Evolutionary conservation across 2,329 filamentous ascomycete genomes (phyloP), one percentile per base, ranked within the genome.

Genomic region (Thelonectria rubi): DNA sequence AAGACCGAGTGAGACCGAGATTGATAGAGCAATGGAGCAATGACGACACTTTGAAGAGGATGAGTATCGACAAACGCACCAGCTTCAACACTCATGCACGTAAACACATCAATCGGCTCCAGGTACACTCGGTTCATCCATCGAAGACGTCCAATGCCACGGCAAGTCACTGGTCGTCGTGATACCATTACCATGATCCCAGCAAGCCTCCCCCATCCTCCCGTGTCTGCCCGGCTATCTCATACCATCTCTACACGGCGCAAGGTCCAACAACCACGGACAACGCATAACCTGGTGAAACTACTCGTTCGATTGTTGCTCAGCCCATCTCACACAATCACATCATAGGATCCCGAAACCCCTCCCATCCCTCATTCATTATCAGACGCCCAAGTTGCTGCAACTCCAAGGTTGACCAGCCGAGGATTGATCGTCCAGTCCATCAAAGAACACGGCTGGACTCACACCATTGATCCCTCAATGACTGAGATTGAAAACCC

Each of bases 401-500:
- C 4, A 24, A 24, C 4, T 24, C 21, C 21, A 3, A 24, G 7
- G 21, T 3, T 7, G 21, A 24, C 21, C 4, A 24, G 7, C 21
- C 21, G 21, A 24, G 21, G 21, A 24, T 24, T 7, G 21, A 24
- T 24, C 7, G 21, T 24, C 7, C 4, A 8, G 5, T 8, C 7
- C 26, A 30, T 9, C 4, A 30, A 30, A 24, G 21, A 24, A 30
- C 26, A 30, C 8, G 7, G 8, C 26, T 30, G 10, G 5, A 8
- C 26, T 30, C 26, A 30, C 26, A 30, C 26, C 8, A 30, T 30
- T 8, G 2, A 6, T 8, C 32, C 30, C 34, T 42, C 21, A 17
- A 45, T 40, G 26, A 32, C 6, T 3, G 24, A 47, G 39, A 3
- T 60, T 55, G 34, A 47, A 46, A 39, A 52, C 26, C 45, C 15